Conservation (phyloP, 2,329 filamentous ascomycete species). For the Penicillium sp. region DNA sequence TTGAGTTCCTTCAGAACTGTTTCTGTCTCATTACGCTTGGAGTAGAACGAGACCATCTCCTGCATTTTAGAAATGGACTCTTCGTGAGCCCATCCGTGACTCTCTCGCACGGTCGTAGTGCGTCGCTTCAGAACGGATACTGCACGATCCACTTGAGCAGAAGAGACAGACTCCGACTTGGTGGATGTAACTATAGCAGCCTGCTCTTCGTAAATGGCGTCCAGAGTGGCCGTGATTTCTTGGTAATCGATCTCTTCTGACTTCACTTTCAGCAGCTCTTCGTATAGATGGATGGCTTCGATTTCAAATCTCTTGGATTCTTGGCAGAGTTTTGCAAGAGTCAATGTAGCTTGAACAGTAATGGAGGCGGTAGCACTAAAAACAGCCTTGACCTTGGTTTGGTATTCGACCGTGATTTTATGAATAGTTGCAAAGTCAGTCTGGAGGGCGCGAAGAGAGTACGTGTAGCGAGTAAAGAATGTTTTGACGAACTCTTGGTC, state of each 20-base stretch:
- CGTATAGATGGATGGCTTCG: conserved; percentile 34
- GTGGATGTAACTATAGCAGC: conserved; percentile 19
- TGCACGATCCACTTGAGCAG: conserved; percentile 27
- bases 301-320: conserved; percentile 34
- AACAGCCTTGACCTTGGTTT: conserved; percentile 29
- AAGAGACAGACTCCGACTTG: conserved; percentile 23
- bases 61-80: conserved; percentile 35
- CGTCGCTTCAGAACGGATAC: conserved; percentile 30
- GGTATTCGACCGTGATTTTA: conserved; percentile 32
- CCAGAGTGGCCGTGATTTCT: conserved; percentile 32
- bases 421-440: conserved; percentile 30
- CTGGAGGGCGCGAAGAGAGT: conserved; percentile 32
- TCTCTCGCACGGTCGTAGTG: conserved; percentile 26
- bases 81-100: conserved; percentile 38
- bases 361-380: conserved; percentile 34
- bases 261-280: conserved; percentile 32
- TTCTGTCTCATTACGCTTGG: conserved; percentile 30
- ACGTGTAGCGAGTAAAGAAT: conserved; percentile 32
- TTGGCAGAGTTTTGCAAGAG: conserved; percentile 35
- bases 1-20: conserved; percentile 30
- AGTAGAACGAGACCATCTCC: conserved; percentile 34
- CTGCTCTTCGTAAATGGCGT: conserved; percentile 38
- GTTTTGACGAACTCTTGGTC: conserved; percentile 30
- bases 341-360: conserved; percentile 33
- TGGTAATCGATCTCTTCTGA: conserved; percentile 29